These are phyloP conservation scores for Coprinopsis marcescibilis DNA, from an alignment of 768 basidiomycete species.

Conservation along the genomic window DNA sequence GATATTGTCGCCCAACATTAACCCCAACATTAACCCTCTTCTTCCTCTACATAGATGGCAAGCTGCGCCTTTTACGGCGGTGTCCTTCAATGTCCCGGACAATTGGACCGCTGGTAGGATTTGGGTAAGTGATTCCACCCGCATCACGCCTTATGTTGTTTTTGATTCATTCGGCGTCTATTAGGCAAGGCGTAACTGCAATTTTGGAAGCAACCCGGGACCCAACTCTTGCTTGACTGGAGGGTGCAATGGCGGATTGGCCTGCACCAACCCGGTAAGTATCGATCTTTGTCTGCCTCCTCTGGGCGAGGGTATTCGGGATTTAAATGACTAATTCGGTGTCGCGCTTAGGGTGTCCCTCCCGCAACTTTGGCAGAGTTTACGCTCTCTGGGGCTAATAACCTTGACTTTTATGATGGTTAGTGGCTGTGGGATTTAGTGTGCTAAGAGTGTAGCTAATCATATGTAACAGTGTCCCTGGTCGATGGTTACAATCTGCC, in stretches of 20 bases:
- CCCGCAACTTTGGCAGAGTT: conserved; percentile 68
- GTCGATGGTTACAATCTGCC: conserved; percentile 67
- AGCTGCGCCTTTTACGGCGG: conserved; percentile 28
- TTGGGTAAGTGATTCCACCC: conserved; percentile 26
- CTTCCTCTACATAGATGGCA: conserved; percentile 29
- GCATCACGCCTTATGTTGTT: background rate
- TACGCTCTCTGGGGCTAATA: conserved; percentile 41
- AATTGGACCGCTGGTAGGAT: conserved; percentile 63
- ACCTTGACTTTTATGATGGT: conserved; percentile 59
- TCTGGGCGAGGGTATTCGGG: background rate
- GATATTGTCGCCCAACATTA: too few species aligned
- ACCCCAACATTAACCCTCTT: background rate
- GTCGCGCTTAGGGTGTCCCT: conserved; percentile 60
- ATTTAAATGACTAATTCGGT: conserved; percentile 2
- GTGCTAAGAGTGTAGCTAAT: background rate
- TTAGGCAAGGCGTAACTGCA: conserved; percentile 60
- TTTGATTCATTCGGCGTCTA: background rate
- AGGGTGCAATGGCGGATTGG: conserved; percentile 65
- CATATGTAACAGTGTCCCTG: conserved; percentile 49
- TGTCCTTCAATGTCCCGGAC: conserved; percentile 50
- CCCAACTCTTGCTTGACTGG: conserved; percentile 59
- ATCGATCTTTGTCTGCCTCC: conserved; percentile 21
- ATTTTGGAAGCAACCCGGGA: conserved; percentile 49
- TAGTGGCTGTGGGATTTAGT: conserved; percentile 3
- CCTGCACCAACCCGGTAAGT: conserved; percentile 47